Percentiles rank a stretch among this genome's conserved stretches.
phyloP scores from a whole-genome alignment of 192 early-diverging fungal species.

The Paraglomus occultum region DNA sequence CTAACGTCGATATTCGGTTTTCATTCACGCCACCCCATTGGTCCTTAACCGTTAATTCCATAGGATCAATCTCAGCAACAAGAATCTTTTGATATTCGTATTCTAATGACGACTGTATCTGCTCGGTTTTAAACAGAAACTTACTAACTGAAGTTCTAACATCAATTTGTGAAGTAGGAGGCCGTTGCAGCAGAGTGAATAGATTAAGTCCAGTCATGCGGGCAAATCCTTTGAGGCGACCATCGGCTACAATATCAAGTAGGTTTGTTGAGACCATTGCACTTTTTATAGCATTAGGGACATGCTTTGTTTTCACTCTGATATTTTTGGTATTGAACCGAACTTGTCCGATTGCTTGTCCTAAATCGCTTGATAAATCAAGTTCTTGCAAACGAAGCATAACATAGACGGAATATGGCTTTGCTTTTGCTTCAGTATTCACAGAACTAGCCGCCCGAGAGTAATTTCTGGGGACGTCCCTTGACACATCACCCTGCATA shows the following conservation, averaged over 20 bases:
- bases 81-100: constrained; percentile 78
- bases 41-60: constrained; percentile 46
- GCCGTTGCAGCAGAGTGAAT: constrained; percentile 21
- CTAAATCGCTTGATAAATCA: constrained; percentile 55
- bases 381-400: constrained; percentile 45
- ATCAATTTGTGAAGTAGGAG: constrained; percentile 24
- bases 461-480: too few species aligned
- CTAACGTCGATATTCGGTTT: constrained; percentile 33
- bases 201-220: constrained; percentile 34
- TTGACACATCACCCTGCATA: constrained; percentile 30
- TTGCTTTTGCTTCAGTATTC: constrained; percentile 29
- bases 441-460: too few species aligned
- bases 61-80: constrained; percentile 56
- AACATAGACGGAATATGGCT: constrained; percentile 49
- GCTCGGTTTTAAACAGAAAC: constrained; percentile 44
- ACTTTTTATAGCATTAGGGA: constrained; percentile 41
- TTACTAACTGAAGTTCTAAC: constrained; percentile 40
- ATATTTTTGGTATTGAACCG: constrained; percentile 50
- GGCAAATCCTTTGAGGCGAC: constrained; percentile 53
- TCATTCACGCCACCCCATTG: constrained; percentile 43
- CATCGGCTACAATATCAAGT: constrained; percentile 56
- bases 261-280: constrained; percentile 39
- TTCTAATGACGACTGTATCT: constrained; percentile 56
- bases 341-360: constrained; percentile 62
- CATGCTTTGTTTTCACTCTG: constrained; percentile 37